phyloP scores from a whole-genome alignment of 164 flowering plant genomes.

The Umbilicus rupestris region DNA sequence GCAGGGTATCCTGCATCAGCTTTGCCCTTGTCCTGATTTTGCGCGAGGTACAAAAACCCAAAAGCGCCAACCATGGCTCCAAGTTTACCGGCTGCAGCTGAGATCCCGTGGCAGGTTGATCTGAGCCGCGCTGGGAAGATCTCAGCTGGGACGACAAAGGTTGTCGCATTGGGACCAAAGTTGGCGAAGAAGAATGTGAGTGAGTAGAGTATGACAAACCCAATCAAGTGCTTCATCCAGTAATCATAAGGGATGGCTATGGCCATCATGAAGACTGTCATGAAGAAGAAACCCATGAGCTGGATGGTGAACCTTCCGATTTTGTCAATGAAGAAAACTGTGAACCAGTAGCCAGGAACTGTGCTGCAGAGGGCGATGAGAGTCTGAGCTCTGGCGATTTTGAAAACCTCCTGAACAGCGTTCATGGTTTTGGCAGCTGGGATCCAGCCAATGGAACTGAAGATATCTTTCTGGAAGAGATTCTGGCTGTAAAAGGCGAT shows the following conservation, averaged over 20 bases:
- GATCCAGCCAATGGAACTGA: constrained; percentile 4
- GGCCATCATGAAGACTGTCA: constrained; percentile 3
- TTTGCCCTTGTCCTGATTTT: not conserved
- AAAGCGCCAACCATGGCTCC: not conserved
- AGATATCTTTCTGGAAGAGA: not conserved
- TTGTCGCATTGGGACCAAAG: constrained; percentile 2
- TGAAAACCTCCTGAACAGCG: constrained; percentile 3
- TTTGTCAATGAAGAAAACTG: not conserved
- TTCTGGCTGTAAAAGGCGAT: constrained; percentile 7
- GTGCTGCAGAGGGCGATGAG: constrained; percentile 1
- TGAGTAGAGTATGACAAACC: not conserved
- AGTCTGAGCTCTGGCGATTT: constrained; percentile 4
- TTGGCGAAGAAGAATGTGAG: constrained; percentile 5
- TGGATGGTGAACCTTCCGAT: constrained; percentile 5
- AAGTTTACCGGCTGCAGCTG: constrained; percentile 3
- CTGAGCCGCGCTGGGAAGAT: constrained; percentile 5
- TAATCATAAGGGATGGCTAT: constrained; percentile 2
- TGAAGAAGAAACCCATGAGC: constrained; percentile 5
- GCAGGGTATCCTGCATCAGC: constrained; percentile 6
- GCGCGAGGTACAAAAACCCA: not conserved
- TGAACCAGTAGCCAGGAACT: constrained; percentile 6
- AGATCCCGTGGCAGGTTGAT: constrained; percentile 8
- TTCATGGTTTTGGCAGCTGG: not conserved
- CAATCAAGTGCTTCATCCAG: constrained; percentile 1
- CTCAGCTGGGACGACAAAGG: constrained; percentile 4